A percentile compares a stretch with the other conserved stretches of the same genome.
These are phyloP conservation scores for Lipomyces mesembrius DNA, from an alignment of 805 yeast genomes.

Conservation along the genomic window DNA sequence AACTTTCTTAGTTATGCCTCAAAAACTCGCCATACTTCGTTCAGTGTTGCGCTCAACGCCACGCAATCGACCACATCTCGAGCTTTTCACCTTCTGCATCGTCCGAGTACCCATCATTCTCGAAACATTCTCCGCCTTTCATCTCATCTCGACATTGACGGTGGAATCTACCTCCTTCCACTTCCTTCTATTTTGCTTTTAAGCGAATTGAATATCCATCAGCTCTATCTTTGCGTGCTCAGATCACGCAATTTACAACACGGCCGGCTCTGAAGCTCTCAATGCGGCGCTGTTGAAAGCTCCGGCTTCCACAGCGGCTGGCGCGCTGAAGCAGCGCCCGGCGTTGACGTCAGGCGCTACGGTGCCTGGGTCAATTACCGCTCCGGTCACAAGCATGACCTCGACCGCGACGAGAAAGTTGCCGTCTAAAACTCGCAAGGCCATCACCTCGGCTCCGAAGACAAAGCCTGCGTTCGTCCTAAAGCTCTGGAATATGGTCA, in stretches of 20 bases:
- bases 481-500: constrained; percentile 95
- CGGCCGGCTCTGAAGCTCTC: constrained; percentile 29
- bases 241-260: constrained; percentile 7
- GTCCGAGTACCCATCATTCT: neutral
- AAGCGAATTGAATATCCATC: neutral
- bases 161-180: neutral
- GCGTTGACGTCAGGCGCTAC: constrained; percentile 29
- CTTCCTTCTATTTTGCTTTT: neutral
- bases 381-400: constrained; percentile 14
- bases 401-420: neutral
- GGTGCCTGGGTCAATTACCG: constrained; percentile 37
- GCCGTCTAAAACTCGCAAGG: constrained; percentile 37
- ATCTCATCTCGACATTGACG: neutral
- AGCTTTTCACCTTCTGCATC: no score
- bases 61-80: constrained; percentile 1
- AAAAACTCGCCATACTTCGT: neutral
- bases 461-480: constrained; percentile 83
- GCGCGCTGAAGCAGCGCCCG: constrained; percentile 34
- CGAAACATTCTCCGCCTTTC: neutral
- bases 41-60: constrained; percentile 7
- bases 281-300: constrained; percentile 22
- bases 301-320: constrained; percentile 23
- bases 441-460: constrained; percentile 41
- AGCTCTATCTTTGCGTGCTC: neutral
- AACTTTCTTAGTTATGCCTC: neutral